A percentile compares a stretch with the other conserved stretches of the same genome.
These are phyloP conservation scores for Crithidia bombi DNA, from an alignment of 208 protist genomes.

Conservation along the genomic window DNA sequence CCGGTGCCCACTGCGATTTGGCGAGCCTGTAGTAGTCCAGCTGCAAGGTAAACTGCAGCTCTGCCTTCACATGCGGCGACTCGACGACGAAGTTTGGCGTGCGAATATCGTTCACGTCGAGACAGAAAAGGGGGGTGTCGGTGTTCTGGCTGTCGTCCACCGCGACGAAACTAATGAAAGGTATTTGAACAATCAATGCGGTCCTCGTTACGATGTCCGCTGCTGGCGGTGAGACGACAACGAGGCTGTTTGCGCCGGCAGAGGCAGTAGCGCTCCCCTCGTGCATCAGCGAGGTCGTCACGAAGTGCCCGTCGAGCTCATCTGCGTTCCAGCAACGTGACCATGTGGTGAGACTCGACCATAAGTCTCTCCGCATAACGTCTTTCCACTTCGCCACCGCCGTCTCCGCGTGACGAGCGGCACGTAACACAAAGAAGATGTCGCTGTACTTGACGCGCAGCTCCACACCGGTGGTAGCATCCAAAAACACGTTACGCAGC, in stretches of 20 bases:
- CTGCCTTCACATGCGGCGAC: constrained; percentile 7
- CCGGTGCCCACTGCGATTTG: constrained; percentile 28
- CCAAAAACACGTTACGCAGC: constrained; percentile 29
- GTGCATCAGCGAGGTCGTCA: not conserved
- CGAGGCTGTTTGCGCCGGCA: not conserved
- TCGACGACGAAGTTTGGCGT: constrained; percentile 15
- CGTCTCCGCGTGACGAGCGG: constrained; percentile 39
- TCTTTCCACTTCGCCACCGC: constrained; percentile 33
- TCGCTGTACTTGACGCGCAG: constrained; percentile 60
- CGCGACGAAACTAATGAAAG: constrained; percentile 27
- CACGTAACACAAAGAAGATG: constrained; percentile 41
- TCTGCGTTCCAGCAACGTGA: constrained; percentile 9
- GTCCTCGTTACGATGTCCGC: not conserved
- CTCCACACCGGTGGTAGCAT: constrained; percentile 44
- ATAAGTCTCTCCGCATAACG: constrained; percentile 29
- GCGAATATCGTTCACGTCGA: constrained; percentile 17
- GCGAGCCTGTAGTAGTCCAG: constrained; percentile 30
- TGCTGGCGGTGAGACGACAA: not conserved
- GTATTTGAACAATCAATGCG: constrained; percentile 10
- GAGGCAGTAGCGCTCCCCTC: not conserved
- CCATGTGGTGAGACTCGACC: constrained; percentile 17
- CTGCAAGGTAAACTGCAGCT: constrained; percentile 24
- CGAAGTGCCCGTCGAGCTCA: not conserved
- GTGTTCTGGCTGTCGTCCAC: constrained; percentile 35
- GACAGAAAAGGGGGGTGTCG: constrained; percentile 30